phyloP scores from a whole-genome alignment of 192 early-diverging fungal species.

The Podila epicladia region DNA sequence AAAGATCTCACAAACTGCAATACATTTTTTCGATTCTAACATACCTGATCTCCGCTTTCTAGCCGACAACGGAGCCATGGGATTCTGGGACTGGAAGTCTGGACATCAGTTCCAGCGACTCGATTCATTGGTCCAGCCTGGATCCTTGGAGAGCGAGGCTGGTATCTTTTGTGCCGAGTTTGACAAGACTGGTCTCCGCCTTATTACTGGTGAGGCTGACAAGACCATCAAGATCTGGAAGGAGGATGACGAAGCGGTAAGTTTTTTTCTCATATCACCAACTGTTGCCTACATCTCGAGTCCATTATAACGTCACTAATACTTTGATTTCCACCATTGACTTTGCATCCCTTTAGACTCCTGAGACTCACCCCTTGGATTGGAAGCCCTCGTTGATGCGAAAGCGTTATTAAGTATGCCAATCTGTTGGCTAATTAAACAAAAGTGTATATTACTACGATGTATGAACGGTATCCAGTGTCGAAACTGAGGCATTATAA shows the following conservation, averaged over 20 bases:
- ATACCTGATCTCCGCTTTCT: neutral
- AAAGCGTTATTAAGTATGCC: slow-evolving; percentile 51
- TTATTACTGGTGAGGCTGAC: slow-evolving; percentile 99
- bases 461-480: too few species aligned
- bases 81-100: slow-evolving; percentile 97
- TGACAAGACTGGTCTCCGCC: slow-evolving; percentile 92
- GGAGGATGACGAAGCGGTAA: slow-evolving; percentile 83
- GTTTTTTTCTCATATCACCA: slow-evolving; percentile 1
- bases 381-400: slow-evolving; percentile 62
- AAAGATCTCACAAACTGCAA: neutral
- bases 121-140: slow-evolving; percentile 91
- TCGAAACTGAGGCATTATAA: too few species aligned
- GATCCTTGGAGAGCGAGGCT: slow-evolving; percentile 94
- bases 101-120: slow-evolving; percentile 95
- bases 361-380: slow-evolving; percentile 63
- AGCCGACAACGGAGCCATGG: slow-evolving; percentile 96
- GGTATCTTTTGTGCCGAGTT: slow-evolving; percentile 96
- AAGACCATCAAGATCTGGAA: slow-evolving; percentile 99
- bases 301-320: neutral
- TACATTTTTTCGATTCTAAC: neutral
- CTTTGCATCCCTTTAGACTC: slow-evolving; percentile 46
- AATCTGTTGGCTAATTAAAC: too few species aligned
- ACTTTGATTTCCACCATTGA: neutral
- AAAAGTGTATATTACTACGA: too few species aligned
- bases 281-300: neutral